Percentiles rank a stretch among this genome's conserved stretches.
These are phyloP conservation scores for Pichia sp. DNA, from an alignment of 1,139 yeast genomes.

Conservation along the genomic window DNA sequence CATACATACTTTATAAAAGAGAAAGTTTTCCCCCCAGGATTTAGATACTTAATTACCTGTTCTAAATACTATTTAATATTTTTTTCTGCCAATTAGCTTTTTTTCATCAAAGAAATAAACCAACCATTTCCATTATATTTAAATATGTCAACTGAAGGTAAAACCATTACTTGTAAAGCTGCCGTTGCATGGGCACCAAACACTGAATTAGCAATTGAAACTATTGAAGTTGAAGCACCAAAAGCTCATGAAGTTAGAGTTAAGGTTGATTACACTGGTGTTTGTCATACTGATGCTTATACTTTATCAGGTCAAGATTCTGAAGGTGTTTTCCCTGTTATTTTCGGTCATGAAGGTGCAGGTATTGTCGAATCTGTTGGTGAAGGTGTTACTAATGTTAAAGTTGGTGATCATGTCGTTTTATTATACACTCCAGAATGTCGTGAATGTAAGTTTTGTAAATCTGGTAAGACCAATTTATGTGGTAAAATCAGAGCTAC, in stretches of 20 bases:
- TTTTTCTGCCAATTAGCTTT: no score
- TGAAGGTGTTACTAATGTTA: conserved; percentile 83
- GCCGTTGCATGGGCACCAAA: conserved; percentile 98
- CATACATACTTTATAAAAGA: no score
- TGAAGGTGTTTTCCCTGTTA: conserved; percentile 90
- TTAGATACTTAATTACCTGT: no score
- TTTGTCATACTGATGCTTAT: conserved; percentile 97
- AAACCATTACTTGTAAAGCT: conserved; percentile 80
- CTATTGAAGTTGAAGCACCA: conserved; percentile 87
- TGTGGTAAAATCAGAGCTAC: conserved; percentile 89
- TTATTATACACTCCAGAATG: conserved; percentile 97
- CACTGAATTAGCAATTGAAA: conserved; percentile 79
- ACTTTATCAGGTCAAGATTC: conserved; percentile 93
- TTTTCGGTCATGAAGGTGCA: conserved; percentile 96
- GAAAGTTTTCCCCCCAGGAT: no score
- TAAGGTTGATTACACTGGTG: conserved; percentile 82
- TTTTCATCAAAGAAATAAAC: no score
- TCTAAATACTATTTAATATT: no score
- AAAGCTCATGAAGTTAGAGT: conserved; percentile 96
- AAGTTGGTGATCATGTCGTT: conserved; percentile 84
- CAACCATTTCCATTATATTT: neutral
- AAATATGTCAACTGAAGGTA: conserved; percentile 27
- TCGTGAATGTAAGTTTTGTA: conserved; percentile 89
- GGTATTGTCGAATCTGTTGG: conserved; percentile 92
- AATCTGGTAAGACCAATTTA: conserved; percentile 89